Conservation (phyloP, 2,329 filamentous ascomycete genomes). For the Ascochyta fabae region DNA sequence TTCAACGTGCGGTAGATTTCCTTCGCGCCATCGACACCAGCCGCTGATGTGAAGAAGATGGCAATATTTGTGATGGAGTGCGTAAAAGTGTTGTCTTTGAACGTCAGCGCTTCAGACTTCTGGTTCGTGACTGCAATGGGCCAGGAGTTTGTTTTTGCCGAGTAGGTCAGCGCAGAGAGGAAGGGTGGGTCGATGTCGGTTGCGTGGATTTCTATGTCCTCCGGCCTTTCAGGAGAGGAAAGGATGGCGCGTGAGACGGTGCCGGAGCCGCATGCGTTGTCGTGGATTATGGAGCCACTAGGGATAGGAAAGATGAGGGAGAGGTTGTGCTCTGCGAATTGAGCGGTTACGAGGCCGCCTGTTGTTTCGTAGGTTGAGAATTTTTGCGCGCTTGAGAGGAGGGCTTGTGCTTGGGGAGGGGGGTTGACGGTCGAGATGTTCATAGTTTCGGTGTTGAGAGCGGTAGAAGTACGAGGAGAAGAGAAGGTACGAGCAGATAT, state of each 20-base stretch:
- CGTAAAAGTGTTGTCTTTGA: conserved; percentile 44
- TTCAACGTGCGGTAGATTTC: conserved; percentile 51
- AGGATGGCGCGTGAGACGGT: conserved; percentile 37
- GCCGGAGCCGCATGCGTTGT: conserved; percentile 45
- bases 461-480: neutral
- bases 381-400: conserved; percentile 32
- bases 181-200: conserved; percentile 42
- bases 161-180: conserved; percentile 26
- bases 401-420: conserved; percentile 32
- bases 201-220: conserved; percentile 35
- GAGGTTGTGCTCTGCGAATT: conserved; percentile 38
- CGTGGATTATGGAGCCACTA: conserved; percentile 38
- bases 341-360: conserved; percentile 34
- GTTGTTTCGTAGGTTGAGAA: conserved; percentile 39
- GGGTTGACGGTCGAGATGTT: conserved; percentile 19
- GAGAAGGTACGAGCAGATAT: neutral
- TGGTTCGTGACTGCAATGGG: conserved; percentile 31
- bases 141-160: conserved; percentile 27
- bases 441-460: conserved; percentile 15
- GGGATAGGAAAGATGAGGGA: conserved; percentile 35
- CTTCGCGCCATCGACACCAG: conserved; percentile 39
- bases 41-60: conserved; percentile 46
- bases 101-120: conserved; percentile 24
- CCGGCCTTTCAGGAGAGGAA: neutral
- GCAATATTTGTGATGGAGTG: conserved; percentile 52